Evolutionary conservation across 352 stramenopile species (phyloP).

Genomic region (Globisporangium irregulare): DNA sequence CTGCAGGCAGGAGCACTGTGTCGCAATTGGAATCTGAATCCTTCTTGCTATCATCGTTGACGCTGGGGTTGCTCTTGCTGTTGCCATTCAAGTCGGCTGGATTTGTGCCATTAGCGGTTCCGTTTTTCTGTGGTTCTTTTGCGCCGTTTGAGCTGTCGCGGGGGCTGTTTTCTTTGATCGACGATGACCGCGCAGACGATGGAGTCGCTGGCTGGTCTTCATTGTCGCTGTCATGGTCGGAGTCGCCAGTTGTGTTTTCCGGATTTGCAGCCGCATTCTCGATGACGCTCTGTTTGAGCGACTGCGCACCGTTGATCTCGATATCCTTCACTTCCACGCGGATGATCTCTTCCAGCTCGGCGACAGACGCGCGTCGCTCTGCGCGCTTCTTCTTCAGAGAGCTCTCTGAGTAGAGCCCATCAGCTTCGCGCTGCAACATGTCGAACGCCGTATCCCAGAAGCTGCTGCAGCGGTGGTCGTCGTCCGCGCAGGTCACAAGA

Average conservation of each 20-base stretch:
- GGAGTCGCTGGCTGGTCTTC: constrained; percentile 12
- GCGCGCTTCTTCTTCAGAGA: constrained; percentile 33
- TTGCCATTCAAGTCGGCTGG: constrained; percentile 2
- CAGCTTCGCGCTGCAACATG: constrained; percentile 57
- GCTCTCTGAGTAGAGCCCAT: constrained; percentile 37
- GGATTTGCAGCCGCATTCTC: constrained; percentile 34
- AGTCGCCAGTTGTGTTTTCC: constrained; percentile 18
- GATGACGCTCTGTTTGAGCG: constrained; percentile 61
- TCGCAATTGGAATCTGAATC: constrained; percentile 27
- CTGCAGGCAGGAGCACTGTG: constrained; percentile 32
- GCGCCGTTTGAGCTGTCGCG: constrained; percentile 19
- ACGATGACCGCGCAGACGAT: constrained; percentile 12
- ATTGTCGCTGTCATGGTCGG: constrained; percentile 28
- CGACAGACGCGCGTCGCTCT: constrained; percentile 45
- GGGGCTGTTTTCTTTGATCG: constrained; percentile 11
- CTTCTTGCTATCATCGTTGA: constrained; percentile 28
- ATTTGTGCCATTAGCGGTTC: constrained; percentile 17
- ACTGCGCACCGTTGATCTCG: constrained; percentile 62
- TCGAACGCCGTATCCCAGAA: constrained; percentile 78
- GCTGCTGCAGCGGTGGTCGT: constrained; percentile 50
- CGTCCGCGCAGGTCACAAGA: constrained; percentile 40
- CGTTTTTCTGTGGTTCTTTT: not conserved
- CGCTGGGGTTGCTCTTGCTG: not conserved
- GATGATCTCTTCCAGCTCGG: constrained; percentile 75
- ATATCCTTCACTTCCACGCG: constrained; percentile 75